Evolutionary conservation across 139 green algal species (phyloP), one percentile per base, ranked within the genome.

Genomic region (Asterochloris erici): DNA sequence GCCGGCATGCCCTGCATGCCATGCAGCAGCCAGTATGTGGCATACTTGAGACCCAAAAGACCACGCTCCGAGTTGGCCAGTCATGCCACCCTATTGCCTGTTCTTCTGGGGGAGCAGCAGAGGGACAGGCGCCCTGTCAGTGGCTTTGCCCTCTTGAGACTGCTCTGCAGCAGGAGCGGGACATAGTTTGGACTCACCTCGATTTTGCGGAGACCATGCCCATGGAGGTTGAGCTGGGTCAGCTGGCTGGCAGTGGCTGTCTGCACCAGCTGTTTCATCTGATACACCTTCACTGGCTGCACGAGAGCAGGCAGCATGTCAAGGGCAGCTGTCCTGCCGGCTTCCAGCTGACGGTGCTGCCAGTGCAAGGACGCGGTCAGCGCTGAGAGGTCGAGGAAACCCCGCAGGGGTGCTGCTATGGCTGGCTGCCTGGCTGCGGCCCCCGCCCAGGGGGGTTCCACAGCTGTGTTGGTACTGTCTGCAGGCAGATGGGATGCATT

Each of bases 181-280:
- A n/a, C n/a, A n/a, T 73, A 73, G n/a, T 4, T 38, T 26, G 14
- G 2, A 63, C 63, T 61, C 38, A 73, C 77, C 81, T 90, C 89
- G 28, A 91, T 85, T 74, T 82, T 86, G 13, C 85, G 77, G 11
- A 94, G 74, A 17, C 61, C 63, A 64, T 66, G 73, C 12, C 78
- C 78, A 73, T 91, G 86, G 24, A 95, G 79, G 26, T 91, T 88
- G 63, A 95, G 88, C 13, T 88, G 86, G 6, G 85, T 89, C 28
- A 93, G 29, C 38, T 70, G 28, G 29, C 76, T 90, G 83, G 24
- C 23, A n/a, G 16, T 24, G 16, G 29, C 80, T 79, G 77, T 63
- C 47, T 71, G 73, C 78, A 73, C 38, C 38, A 54, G 38, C 38
- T 54, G 38, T 54, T 54, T 54, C 38, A 54, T 54, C 38, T 54